A percentile compares a stretch with the other conserved stretches of the same genome.
Conservation (phyloP, 768 basidiomycete genomes). For the Mrakia hoshinonis region DNA sequence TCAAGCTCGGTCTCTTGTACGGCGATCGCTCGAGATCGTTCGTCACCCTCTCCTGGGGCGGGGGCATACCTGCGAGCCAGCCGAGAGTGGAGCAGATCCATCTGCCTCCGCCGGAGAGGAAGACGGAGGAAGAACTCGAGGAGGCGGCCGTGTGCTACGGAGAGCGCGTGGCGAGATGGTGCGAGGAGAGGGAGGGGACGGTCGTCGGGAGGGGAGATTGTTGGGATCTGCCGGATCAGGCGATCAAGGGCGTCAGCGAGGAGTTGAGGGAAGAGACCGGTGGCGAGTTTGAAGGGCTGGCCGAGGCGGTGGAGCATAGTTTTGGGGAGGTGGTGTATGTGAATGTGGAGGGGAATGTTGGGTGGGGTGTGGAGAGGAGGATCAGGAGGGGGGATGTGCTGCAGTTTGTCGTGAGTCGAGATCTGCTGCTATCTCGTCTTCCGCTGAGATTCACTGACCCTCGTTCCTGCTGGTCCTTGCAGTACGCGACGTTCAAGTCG, state of each 20-base stretch:
- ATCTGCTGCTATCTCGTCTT: too few relatives aligned
- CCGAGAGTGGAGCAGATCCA: neutral
- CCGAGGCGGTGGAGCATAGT: slow-evolving; percentile 1
- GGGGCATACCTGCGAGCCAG: neutral
- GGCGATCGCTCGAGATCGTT: neutral
- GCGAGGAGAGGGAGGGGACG: neutral
- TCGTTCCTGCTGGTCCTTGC: neutral
- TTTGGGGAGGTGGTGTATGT: slow-evolving; percentile 17
- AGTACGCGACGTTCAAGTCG: slow-evolving; percentile 15
- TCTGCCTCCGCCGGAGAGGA: neutral
- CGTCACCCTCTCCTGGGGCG: neutral
- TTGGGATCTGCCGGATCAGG: slow-evolving; percentile 18
- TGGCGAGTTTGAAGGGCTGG: neutral
- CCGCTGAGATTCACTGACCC: neutral
- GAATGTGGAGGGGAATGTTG: neutral
- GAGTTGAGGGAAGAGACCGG: neutral
- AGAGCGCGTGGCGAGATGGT: slow-evolving; percentile 6
- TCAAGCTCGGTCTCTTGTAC: slow-evolving; percentile 3
- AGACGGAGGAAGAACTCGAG: neutral
- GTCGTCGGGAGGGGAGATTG: slow-evolving; percentile 14
- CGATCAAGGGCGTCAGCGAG: slow-evolving; percentile 9
- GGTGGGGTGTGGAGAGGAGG: neutral
- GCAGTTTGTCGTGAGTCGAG: slow-evolving; percentile 22
- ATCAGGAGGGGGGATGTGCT: slow-evolving; percentile 12
- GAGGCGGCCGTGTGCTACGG: neutral